These are phyloP conservation scores for Fusarium sp. DNA, from an alignment of 2,329 filamentous ascomycete genomes.

Conservation along the genomic window DNA sequence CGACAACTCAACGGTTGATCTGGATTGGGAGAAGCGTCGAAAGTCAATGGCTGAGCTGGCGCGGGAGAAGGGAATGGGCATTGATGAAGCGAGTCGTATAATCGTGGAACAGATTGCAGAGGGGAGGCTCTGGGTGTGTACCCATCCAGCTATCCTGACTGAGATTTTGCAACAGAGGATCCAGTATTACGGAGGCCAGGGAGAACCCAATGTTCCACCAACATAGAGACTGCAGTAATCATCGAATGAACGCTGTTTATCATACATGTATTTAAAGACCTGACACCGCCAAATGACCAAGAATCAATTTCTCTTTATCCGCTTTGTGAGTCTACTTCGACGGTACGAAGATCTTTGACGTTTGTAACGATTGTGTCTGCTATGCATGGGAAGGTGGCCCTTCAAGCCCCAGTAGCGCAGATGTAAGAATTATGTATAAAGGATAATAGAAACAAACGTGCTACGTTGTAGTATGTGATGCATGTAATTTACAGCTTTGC, in stretches of 20 bases:
- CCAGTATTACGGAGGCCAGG: neutral
- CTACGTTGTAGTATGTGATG: accelerated
- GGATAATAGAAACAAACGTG: accelerated
- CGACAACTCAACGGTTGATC: neutral
- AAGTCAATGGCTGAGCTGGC: neutral
- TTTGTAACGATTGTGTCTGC: accelerated
- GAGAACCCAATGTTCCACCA: accelerated
- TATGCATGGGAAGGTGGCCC: too few relatives aligned
- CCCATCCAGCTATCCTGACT: neutral
- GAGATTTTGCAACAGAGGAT: neutral
- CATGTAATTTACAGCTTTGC: neutral
- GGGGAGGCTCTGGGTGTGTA: neutral
- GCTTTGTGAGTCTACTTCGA: too few relatives aligned
- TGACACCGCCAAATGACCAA: neutral
- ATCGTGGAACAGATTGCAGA: neutral
- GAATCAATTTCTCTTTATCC: neutral
- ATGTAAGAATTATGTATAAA: accelerated
- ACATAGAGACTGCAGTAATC: accelerated
- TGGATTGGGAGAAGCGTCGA: neutral
- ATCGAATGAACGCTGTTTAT: too few relatives aligned
- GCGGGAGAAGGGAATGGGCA: neutral
- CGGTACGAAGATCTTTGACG: accelerated
- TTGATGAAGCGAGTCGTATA: neutral
- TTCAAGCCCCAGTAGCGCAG: accelerated
- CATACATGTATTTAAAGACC: too few relatives aligned